Conservation (phyloP, 345 rosid genomes). For the Eucalyptus pumila region DNA sequence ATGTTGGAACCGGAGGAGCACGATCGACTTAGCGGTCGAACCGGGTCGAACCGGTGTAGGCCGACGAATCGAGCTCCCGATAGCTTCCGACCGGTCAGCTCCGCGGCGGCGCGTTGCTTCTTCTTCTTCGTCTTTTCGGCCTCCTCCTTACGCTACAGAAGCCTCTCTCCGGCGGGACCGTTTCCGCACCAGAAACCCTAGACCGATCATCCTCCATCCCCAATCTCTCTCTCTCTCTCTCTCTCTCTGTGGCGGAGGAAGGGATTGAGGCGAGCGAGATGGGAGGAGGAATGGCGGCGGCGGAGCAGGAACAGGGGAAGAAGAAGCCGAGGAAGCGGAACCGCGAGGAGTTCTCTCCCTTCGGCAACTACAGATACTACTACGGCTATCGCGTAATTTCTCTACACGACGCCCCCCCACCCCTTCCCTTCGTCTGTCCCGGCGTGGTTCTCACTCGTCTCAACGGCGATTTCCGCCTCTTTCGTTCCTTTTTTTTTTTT, state of each 20-base stretch:
- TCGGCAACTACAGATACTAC: constrained; percentile 77
- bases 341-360: constrained; percentile 42
- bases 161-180: background rate
- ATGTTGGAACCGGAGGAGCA: background rate
- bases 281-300: background rate
- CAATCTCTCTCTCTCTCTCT: background rate
- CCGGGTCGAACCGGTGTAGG: background rate
- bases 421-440: background rate
- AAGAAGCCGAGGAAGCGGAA: constrained; percentile 29
- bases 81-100: background rate
- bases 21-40: background rate
- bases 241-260: background rate
- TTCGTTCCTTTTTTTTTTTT: background rate
- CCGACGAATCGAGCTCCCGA: background rate
- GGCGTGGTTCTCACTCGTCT: background rate
- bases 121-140: background rate
- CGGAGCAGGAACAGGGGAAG: background rate
- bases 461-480: accelerated
- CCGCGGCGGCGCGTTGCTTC: background rate
- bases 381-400: constrained; percentile 77
- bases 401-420: background rate
- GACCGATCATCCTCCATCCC: background rate
- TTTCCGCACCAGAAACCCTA: background rate
- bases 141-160: background rate
- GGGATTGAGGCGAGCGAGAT: background rate